phyloP scores from a whole-genome alignment of 257 asterid genomes.

The Scutellaria galericulata region DNA sequence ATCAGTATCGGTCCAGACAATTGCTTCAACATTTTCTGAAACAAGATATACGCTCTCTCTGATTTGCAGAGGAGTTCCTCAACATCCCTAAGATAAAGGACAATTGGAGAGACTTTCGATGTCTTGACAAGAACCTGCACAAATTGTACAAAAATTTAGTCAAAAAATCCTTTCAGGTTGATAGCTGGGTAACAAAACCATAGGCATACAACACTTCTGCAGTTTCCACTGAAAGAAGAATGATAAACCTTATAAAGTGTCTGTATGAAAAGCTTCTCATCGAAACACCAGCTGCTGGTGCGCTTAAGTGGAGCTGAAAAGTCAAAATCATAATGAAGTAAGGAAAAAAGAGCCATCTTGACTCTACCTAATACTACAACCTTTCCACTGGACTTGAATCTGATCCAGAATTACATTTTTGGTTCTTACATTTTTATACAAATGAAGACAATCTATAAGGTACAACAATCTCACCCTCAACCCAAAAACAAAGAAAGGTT shows the following conservation, averaged over 20 bases:
- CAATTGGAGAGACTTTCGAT: slow-evolving; percentile 62
- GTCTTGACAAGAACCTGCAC: slow-evolving; percentile 69
- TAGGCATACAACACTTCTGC: not conserved
- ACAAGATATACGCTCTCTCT: slow-evolving; percentile 54
- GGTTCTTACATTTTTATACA: not conserved
- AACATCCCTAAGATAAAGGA: slow-evolving; percentile 83
- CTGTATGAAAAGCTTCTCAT: slow-evolving; percentile 75
- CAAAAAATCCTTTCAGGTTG: not conserved
- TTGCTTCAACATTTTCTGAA: slow-evolving; percentile 82
- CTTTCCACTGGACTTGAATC: not conserved
- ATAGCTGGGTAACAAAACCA: not conserved
- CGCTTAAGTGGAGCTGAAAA: slow-evolving; percentile 66
- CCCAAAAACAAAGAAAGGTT: too few species aligned
- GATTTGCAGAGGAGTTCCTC: slow-evolving; percentile 69
- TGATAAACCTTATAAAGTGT: slow-evolving; percentile 74
- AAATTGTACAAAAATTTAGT: slow-evolving; percentile 2
- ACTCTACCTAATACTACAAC: not conserved
- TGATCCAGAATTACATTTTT: not conserved
- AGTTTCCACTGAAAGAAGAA: slow-evolving; percentile 3
- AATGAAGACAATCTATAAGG: not conserved
- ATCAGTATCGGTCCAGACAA: slow-evolving; percentile 73
- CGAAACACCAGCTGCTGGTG: slow-evolving; percentile 76
- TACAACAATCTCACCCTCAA: too few species aligned
- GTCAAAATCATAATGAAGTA: slow-evolving; percentile 18
- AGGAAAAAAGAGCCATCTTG: slow-evolving; percentile 19